phyloP scores from a whole-genome alignment of 441 rosid species.

The Aquilaria agallochum region DNA sequence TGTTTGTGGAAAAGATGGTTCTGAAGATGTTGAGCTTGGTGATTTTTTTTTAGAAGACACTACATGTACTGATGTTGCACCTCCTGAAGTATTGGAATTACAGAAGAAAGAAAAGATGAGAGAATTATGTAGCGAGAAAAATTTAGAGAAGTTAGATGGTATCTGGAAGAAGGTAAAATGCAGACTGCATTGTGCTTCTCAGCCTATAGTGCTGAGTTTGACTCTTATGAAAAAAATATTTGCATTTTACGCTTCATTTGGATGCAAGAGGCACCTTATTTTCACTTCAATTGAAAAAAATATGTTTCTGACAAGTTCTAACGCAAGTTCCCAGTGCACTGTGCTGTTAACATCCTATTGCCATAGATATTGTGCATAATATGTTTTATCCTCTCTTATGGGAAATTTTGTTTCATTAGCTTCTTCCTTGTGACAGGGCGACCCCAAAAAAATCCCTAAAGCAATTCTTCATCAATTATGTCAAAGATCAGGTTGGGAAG shows the following conservation, averaged over 20 bases:
- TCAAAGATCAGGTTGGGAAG: slow-evolving; percentile 92
- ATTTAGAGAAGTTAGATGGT: slow-evolving; percentile 70
- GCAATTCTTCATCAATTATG: slow-evolving; percentile 92
- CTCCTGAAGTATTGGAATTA: slow-evolving; percentile 54
- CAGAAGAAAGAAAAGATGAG: slow-evolving; percentile 68
- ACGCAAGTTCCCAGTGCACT: background rate
- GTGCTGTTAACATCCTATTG: too few species aligned
- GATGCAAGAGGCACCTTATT: background rate
- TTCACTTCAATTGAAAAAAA: too few species aligned
- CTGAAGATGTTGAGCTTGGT: slow-evolving; percentile 66
- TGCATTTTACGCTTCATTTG: too few species aligned
- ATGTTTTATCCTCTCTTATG: slow-evolving; percentile 11
- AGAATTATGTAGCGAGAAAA: slow-evolving; percentile 55
- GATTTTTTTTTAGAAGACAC: slow-evolving; percentile 59
- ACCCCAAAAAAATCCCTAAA: slow-evolving; percentile 68
- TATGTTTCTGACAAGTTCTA: slow-evolving; percentile 8
- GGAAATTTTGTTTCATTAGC: background rate
- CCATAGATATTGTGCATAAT: too few species aligned
- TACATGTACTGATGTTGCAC: slow-evolving; percentile 29
- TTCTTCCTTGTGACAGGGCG: slow-evolving; percentile 51
- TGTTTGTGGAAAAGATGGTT: slow-evolving; percentile 29
- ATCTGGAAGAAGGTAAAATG: slow-evolving; percentile 88
- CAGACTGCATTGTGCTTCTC: slow-evolving; percentile 13
- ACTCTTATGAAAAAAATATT: too few species aligned
- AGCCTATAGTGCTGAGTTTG: background rate